Conservation (phyloP, 257 asterid genomes). For the Fraxinus excelsior region DNA sequence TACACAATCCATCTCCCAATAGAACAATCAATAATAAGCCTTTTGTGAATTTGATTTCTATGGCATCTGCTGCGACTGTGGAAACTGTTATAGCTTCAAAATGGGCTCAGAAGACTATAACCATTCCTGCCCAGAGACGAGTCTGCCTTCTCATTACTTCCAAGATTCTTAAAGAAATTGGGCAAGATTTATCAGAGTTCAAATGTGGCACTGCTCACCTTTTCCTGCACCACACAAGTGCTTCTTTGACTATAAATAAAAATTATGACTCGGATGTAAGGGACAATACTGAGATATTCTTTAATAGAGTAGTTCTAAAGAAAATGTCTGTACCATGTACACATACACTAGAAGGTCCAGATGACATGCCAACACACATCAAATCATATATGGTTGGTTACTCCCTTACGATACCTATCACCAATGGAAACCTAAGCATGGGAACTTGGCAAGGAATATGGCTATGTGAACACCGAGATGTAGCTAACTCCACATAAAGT, state of each 20-base stretch:
- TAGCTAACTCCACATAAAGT: constrained; percentile 76
- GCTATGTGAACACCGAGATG: constrained; percentile 98
- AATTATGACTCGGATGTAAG: constrained; percentile 96
- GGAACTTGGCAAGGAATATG: constrained; percentile 99
- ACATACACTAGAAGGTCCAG: constrained; percentile 96
- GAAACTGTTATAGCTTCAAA: too few relatives aligned
- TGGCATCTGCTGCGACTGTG: too few relatives aligned
- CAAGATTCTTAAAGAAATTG: constrained; percentile 86
- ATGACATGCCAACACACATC: constrained; percentile 98
- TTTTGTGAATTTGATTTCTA: too few relatives aligned
- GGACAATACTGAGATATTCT: constrained; percentile 86
- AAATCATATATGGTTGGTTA: constrained; percentile 99
- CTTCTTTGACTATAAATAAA: constrained; percentile 94
- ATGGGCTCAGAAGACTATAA: too few relatives aligned
- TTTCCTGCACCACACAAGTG: constrained; percentile 95
- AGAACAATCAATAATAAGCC: too few relatives aligned
- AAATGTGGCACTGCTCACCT: constrained; percentile 93
- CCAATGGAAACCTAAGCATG: constrained; percentile 83
- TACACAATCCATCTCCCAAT: too few relatives aligned
- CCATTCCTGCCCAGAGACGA: too few relatives aligned
- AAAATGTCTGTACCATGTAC: constrained; percentile 91
- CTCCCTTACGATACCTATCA: constrained; percentile 81
- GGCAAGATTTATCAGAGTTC: constrained; percentile 76
- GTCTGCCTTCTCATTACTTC: constrained; percentile 26
- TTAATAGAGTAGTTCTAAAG: constrained; percentile 89